Evolutionary conservation across 257 asterid genomes (phyloP), one percentile per base, ranked within the genome.

Genomic region (Penstemon eatonii): DNA sequence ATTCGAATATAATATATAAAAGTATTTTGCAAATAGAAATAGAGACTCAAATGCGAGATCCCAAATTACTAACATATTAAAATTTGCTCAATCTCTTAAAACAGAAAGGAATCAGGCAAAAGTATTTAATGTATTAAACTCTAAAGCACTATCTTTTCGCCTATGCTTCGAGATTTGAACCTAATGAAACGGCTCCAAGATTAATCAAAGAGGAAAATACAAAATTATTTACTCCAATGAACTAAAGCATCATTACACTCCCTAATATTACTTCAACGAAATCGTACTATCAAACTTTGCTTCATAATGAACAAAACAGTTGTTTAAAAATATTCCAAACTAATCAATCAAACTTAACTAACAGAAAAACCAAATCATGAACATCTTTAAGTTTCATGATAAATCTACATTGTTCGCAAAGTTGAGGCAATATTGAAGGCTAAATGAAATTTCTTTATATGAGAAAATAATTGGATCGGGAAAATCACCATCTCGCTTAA

Each of bases 401-500:
- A 39, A 59, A 5, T 43, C 11, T 1, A 60, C 33, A 60, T 13
- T 25, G 33, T 25, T 25, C 33, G 8, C 41, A 44, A 58, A 12
- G 47, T 18, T 18, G 11, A 11, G 9, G 19, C n/a, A 68, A 56
- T 37, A 4, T 58, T 44, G 11, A 65, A 56, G 59, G 53, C n/a
- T 71, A 25, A 74, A n/a, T 1, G 2, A 10, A 39, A 10, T 39
- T 15, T 45, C 15, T 66, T 42, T 7, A 43, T 36, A 46, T 43
- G 39, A 33, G 67, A 33, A 52, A 12, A 10, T 42, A 55, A 10
- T 61, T 70, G 70, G 56, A 25, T 25, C 60, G 59, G 65, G 12
- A 60, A 69, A 51, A 5, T 74, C 73, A 92, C 98, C 96, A 74
- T 88, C 98, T 73, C 98, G 88, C 80, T 92, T 92, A 54, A 85